phyloP scores from a whole-genome alignment of 1,284 basidiomycete species.

The Schizophyllum commune region DNA sequence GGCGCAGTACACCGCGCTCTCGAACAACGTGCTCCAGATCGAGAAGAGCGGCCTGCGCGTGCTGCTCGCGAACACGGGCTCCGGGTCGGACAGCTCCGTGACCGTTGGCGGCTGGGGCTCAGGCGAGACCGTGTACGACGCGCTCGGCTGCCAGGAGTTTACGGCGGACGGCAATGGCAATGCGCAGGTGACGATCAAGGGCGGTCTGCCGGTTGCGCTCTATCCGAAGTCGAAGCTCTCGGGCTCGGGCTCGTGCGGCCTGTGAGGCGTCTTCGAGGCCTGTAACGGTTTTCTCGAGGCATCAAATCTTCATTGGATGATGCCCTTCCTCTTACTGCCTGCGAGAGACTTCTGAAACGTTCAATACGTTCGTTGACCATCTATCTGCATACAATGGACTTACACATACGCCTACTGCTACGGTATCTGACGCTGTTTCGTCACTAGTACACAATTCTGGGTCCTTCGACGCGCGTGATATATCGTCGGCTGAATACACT shows the following conservation, averaged over 20 bases:
- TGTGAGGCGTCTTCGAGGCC: slow-evolving; percentile 5
- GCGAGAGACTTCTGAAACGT: too few species aligned
- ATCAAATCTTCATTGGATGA: too few species aligned
- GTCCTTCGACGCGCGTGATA: too few species aligned
- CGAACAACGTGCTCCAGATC: slow-evolving; percentile 4
- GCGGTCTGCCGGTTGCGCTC: slow-evolving; percentile 9
- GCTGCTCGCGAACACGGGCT: slow-evolving; percentile 59
- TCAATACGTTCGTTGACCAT: too few species aligned
- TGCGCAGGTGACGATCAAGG: not conserved
- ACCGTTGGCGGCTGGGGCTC: slow-evolving; percentile 33
- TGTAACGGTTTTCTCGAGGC: too few species aligned
- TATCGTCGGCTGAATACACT: too few species aligned
- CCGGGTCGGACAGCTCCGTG: slow-evolving; percentile 31
- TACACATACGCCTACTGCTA: too few species aligned
- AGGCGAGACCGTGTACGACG: slow-evolving; percentile 47
- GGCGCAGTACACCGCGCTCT: slow-evolving; percentile 3
- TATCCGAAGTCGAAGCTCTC: slow-evolving; percentile 8
- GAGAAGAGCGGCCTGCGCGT: slow-evolving; percentile 56
- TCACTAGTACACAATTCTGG: too few species aligned
- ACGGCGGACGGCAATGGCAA: slow-evolving; percentile 1
- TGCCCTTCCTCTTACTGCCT: too few species aligned
- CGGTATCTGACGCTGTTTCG: too few species aligned
- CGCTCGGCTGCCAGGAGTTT: slow-evolving; percentile 41
- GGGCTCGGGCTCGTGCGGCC: slow-evolving; percentile 5
- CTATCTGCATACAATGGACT: too few species aligned